These are phyloP conservation scores for Lasiosphaeris hirsuta DNA, from an alignment of 495 filamentous ascomycete species.

Conservation along the genomic window DNA sequence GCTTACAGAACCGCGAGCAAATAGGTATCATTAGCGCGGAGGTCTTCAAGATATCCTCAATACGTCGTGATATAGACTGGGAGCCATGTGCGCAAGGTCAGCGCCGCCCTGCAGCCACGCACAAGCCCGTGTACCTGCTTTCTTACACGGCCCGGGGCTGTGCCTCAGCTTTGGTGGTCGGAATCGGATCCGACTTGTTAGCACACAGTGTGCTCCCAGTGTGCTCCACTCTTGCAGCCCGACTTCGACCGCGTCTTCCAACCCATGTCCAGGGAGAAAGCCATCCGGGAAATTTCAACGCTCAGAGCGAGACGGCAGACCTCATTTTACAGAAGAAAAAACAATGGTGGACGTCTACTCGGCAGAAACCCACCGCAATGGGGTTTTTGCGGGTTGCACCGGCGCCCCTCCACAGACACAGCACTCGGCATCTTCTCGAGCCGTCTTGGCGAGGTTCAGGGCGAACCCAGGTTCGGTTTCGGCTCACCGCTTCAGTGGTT, in stretches of 20 bases:
- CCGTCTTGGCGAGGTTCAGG: constrained; percentile 6
- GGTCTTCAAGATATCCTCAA: constrained; percentile 34
- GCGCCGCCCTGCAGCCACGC: neutral
- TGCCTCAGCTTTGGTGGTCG: too few species aligned
- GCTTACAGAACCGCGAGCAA: constrained; percentile 46
- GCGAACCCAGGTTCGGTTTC: constrained; percentile 2
- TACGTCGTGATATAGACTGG: constrained; percentile 13
- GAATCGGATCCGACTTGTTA: neutral
- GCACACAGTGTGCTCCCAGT: neutral
- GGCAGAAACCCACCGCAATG: constrained; percentile 15
- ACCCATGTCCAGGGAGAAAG: constrained; percentile 13
- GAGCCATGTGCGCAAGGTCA: constrained; percentile 23
- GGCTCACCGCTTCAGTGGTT: constrained; percentile 20
- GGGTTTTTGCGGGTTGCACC: constrained; percentile 18
- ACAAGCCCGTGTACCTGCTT: too few species aligned
- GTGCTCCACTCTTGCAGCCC: constrained; percentile 4
- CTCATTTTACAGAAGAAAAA: constrained; percentile 13
- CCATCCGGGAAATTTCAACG: constrained; percentile 25
- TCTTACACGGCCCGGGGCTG: too few species aligned
- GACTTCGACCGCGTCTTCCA: constrained; percentile 15
- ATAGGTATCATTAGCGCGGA: constrained; percentile 47
- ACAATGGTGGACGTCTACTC: constrained; percentile 15
- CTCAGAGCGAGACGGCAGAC: constrained; percentile 22
- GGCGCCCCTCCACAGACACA: constrained; percentile 8
- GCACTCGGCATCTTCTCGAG: constrained; percentile 12